A percentile compares a stretch with the other conserved stretches of the same genome.
These are phyloP conservation scores for Peniophora sp. DNA, from an alignment of 1,284 basidiomycete species.

Conservation along the genomic window DNA sequence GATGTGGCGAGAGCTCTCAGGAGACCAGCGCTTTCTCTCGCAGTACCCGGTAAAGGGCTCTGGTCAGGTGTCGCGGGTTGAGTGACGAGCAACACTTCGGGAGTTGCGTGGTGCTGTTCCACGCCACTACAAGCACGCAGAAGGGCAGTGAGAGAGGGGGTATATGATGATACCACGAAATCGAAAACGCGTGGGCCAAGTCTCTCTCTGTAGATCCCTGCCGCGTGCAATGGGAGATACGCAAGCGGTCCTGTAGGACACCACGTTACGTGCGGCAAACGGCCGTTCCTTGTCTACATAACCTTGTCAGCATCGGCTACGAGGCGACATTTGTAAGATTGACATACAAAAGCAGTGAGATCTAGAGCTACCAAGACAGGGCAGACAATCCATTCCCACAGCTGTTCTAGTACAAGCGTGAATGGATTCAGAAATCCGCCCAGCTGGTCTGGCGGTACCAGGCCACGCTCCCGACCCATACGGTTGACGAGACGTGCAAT, in stretches of 20 bases:
- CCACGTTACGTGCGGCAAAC: not conserved
- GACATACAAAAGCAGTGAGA: not conserved
- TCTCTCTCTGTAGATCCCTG: not conserved
- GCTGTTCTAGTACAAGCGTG: not conserved
- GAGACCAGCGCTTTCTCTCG: not conserved
- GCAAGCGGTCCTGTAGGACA: not conserved
- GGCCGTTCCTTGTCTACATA: not conserved
- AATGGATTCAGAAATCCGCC: not conserved
- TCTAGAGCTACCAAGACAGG: not conserved
- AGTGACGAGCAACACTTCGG: not conserved
- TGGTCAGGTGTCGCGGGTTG: not conserved
- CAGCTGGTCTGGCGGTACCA: not conserved
- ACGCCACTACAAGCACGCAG: not conserved
- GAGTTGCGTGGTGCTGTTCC: not conserved
- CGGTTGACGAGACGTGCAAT: no score
- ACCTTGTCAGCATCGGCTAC: not conserved
- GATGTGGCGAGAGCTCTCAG: not conserved
- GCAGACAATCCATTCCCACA: not conserved
- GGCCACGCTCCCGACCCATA: no score
- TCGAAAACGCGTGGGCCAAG: not conserved
- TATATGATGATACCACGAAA: not conserved
- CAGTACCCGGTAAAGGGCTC: not conserved
- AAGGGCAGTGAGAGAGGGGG: not conserved
- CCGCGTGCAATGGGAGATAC: not conserved
- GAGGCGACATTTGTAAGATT: no score